Percentiles rank a stretch among this genome's conserved stretches.
These are phyloP conservation scores for Lentinula aciculospora DNA, from an alignment of 768 basidiomycete species.

Conservation along the genomic window DNA sequence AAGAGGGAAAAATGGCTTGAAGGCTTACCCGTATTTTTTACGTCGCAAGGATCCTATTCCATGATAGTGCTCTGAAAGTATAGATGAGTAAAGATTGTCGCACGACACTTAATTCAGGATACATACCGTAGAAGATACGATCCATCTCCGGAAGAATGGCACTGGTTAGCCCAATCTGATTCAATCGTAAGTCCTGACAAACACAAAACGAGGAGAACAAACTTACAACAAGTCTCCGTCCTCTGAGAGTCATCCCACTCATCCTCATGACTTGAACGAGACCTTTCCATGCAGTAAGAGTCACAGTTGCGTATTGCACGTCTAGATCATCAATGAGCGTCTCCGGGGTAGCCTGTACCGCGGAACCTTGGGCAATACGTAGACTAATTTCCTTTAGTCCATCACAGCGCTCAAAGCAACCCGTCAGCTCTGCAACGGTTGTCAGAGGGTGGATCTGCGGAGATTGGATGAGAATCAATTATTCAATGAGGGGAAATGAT, in stretches of 20 bases:
- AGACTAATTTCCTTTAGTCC: conserved; percentile 25
- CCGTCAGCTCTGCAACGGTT: conserved; percentile 24
- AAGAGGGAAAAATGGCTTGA: not conserved
- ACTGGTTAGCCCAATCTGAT: conserved; percentile 6
- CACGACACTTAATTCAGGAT: not conserved
- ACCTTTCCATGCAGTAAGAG: conserved; percentile 31
- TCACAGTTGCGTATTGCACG: conserved; percentile 47
- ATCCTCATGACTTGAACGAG: conserved; percentile 36
- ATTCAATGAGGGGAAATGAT: conserved; percentile 12
- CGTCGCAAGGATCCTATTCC: not conserved
- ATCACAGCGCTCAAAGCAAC: conserved; percentile 32
- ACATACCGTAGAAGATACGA: not conserved
- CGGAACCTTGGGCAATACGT: conserved; percentile 38
- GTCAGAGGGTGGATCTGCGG: conserved; percentile 29
- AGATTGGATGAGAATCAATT: conserved; percentile 5
- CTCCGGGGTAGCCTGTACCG: conserved; percentile 13
- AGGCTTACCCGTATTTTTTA: not conserved
- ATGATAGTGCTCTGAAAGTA: not conserved
- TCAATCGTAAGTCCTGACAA: not conserved
- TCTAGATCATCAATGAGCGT: conserved; percentile 18
- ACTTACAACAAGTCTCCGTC: conserved; percentile 30
- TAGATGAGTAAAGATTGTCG: not conserved
- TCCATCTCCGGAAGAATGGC: conserved; percentile 7
- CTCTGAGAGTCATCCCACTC: conserved; percentile 30
- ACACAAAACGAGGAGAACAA: not conserved